A percentile compares a stretch with the other conserved stretches of the same genome.
phyloP scores from a whole-genome alignment of 2,329 filamentous ascomycete genomes.

The Phoma sp. region DNA sequence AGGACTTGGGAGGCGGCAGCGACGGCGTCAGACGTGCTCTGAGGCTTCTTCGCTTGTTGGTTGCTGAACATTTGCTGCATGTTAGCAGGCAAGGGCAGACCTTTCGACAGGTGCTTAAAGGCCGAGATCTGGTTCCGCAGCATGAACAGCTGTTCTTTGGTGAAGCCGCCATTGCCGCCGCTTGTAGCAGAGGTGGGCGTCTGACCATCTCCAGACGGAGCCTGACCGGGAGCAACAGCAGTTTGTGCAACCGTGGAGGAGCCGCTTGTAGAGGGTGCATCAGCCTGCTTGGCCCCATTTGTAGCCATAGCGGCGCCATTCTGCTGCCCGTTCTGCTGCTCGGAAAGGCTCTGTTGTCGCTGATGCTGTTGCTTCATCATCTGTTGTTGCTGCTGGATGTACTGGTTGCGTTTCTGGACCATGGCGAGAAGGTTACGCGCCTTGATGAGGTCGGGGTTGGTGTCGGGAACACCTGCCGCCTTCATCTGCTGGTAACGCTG shows the following conservation, averaged over 20 bases:
- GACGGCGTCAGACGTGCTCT: slow-evolving; percentile 50
- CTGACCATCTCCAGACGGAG: slow-evolving; percentile 50
- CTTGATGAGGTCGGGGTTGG: slow-evolving; percentile 88
- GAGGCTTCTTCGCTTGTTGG: slow-evolving; percentile 67
- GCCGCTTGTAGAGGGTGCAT: slow-evolving; percentile 35
- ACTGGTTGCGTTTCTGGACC: slow-evolving; percentile 70
- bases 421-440: slow-evolving; percentile 76
- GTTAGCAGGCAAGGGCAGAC: slow-evolving; percentile 77
- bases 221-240: slow-evolving; percentile 35
- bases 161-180: slow-evolving; percentile 32
- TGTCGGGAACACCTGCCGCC: slow-evolving; percentile 77
- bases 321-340: slow-evolving; percentile 58
- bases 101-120: slow-evolving; percentile 89
- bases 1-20: slow-evolving; percentile 59
- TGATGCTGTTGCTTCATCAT: slow-evolving; percentile 60
- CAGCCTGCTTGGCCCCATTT: slow-evolving; percentile 58
- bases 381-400: slow-evolving; percentile 40
- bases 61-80: slow-evolving; percentile 86
- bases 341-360: slow-evolving; percentile 62
- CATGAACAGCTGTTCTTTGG: slow-evolving; percentile 76
- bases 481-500: slow-evolving; percentile 93
- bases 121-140: slow-evolving; percentile 87
- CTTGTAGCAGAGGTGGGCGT: slow-evolving; percentile 42
- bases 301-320: slow-evolving; percentile 51
- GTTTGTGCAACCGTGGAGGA: slow-evolving; percentile 34